A percentile compares a stretch with the other conserved stretches of the same genome.
These are phyloP conservation scores for Chalaropsis ovoidea DNA, from an alignment of 2,329 filamentous ascomycete species.

Conservation along the genomic window DNA sequence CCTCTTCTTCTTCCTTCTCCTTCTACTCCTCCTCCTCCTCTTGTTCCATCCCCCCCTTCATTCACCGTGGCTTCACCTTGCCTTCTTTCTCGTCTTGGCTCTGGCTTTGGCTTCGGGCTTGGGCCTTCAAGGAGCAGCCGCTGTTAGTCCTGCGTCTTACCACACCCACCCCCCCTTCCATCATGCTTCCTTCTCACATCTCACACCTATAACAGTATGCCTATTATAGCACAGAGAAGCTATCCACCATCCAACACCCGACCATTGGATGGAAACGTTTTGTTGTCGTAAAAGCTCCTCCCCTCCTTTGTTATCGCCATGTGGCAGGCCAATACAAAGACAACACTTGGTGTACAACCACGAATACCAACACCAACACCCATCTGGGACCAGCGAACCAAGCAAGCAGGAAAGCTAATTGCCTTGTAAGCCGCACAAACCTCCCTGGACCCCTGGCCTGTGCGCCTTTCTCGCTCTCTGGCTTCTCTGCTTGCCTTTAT, in stretches of 20 bases:
- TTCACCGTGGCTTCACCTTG: constrained; percentile 15
- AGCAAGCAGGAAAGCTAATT: background rate
- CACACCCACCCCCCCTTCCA: background rate
- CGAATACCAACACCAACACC: background rate
- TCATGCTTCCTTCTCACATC: background rate
- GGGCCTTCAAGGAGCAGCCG: background rate
- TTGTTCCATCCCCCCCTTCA: background rate
- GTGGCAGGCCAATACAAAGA: background rate
- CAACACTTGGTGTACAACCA: background rate
- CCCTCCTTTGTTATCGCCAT: background rate
- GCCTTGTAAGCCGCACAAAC: background rate
- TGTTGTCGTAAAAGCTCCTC: background rate
- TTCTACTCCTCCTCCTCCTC: background rate
- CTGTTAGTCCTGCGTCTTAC: background rate
- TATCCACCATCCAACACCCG: background rate
- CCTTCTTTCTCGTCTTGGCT: background rate
- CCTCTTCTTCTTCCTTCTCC: background rate
- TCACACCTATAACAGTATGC: background rate
- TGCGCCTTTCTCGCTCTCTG: background rate
- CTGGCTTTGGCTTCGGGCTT: background rate
- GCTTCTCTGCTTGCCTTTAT: background rate
- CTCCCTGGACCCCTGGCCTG: background rate
- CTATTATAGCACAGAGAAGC: background rate
- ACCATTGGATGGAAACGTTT: background rate
- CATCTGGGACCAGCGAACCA: background rate